A percentile compares a stretch with the other conserved stretches of the same genome.
Conservation (phyloP, 306 rosid genomes). For the Boehmeria nivea region DNA sequence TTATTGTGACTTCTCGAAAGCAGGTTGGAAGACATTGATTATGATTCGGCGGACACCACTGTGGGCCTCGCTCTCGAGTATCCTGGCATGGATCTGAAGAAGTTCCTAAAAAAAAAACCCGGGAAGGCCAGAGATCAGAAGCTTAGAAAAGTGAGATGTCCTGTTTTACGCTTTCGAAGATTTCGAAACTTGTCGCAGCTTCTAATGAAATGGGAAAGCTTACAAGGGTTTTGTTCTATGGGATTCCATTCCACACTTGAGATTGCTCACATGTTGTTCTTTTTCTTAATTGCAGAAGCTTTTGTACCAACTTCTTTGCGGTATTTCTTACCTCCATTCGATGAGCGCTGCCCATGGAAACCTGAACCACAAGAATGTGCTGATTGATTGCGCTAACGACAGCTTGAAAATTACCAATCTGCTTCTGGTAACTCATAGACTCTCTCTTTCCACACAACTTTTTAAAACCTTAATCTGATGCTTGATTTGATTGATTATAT, state of each 20-base stretch:
- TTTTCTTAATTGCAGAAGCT: neutral
- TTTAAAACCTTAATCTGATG: too few relatives aligned
- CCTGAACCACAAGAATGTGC: neutral
- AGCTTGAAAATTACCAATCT: neutral
- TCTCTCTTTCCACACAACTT: neutral
- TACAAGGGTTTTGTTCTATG: too few relatives aligned
- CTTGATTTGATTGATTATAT: too few relatives aligned
- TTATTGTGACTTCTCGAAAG: too few relatives aligned
- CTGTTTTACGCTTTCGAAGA: too few relatives aligned
- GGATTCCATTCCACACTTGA: too few relatives aligned
- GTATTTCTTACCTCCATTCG: neutral
- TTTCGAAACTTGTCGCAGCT: too few relatives aligned
- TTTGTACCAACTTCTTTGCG: neutral
- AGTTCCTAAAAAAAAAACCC: neutral
- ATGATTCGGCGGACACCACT: too few relatives aligned
- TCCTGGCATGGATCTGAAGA: neutral
- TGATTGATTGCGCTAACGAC: neutral
- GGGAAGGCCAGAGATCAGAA: neutral
- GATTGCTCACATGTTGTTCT: too few relatives aligned
- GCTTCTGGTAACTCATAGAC: neutral
- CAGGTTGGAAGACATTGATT: too few relatives aligned
- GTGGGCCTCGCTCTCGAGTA: neutral
- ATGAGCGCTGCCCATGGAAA: neutral
- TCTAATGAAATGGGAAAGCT: too few relatives aligned
- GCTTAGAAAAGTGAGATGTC: conserved; percentile 1